These are phyloP conservation scores for Cryphonectria nitschkei DNA, from an alignment of 2,329 filamentous ascomycete genomes.

Conservation along the genomic window DNA sequence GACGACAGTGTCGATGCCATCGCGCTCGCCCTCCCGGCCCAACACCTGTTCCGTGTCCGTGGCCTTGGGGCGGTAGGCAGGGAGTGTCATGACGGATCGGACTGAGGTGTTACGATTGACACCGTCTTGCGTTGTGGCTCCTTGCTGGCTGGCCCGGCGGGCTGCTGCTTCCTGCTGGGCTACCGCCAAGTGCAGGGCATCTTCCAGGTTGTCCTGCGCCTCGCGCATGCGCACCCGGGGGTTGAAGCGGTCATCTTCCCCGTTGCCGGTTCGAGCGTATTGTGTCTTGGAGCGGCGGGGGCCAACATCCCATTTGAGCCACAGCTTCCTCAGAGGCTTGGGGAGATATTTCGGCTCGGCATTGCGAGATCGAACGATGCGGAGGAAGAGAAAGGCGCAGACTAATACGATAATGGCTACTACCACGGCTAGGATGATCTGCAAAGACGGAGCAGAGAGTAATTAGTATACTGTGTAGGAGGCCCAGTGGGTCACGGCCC, in stretches of 20 bases:
- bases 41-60: conserved; percentile 80
- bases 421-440: conserved; percentile 36
- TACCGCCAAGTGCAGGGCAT: conserved; percentile 25
- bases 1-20: conserved; percentile 86
- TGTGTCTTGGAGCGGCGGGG: conserved; percentile 23
- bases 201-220: conserved; percentile 29
- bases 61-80: conserved; percentile 76
- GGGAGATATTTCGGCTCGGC: conserved; percentile 55
- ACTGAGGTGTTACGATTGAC: conserved; percentile 85
- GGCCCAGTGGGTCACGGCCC: not conserved
- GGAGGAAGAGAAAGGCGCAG: conserved; percentile 32
- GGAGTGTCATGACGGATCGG: conserved; percentile 92
- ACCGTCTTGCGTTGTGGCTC: conserved; percentile 29
- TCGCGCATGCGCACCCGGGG: conserved; percentile 28
- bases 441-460: not conserved
- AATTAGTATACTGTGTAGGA: not conserved
- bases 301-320: conserved; percentile 50
- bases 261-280: conserved; percentile 33
- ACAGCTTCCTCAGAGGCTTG: conserved; percentile 53
- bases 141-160: conserved; percentile 19
- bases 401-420: conserved; percentile 32
- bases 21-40: conserved; percentile 87
- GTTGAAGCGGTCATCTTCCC: conserved; percentile 33
- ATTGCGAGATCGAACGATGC: conserved; percentile 37
- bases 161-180: conserved; percentile 20